phyloP scores from a whole-genome alignment of 106 monocot genomes.

The Allium fistulosum region DNA sequence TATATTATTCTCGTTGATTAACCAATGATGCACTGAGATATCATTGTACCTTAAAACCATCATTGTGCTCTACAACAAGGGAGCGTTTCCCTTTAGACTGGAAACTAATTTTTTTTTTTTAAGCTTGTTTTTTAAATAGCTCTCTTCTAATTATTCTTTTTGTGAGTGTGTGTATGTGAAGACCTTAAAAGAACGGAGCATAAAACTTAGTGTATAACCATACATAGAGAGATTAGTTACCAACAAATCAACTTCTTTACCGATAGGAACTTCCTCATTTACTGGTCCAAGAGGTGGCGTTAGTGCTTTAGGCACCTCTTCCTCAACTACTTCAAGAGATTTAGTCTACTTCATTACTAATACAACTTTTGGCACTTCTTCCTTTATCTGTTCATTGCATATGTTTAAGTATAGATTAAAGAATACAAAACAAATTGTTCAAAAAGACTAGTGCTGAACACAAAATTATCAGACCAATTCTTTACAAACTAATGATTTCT shows the following conservation, averaged over 20 bases:
- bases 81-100: too few species aligned
- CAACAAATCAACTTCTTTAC: slow-evolving; percentile 4
- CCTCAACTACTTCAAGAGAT: neutral
- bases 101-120: too few species aligned
- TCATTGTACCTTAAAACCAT: too few species aligned
- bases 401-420: neutral
- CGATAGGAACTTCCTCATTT: neutral
- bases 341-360: slow-evolving; percentile 4
- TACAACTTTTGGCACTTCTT: slow-evolving; percentile 10
- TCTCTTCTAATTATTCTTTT: too few species aligned
- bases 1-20: too few species aligned
- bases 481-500: slow-evolving; percentile 41
- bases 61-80: too few species aligned
- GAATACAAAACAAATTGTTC: neutral
- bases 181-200: neutral
- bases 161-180: too few species aligned
- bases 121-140: too few species aligned
- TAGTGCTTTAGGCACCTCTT: slow-evolving; percentile 1
- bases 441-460: neutral
- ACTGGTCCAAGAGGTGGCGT: slow-evolving; percentile 7
- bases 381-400: slow-evolving; percentile 1
- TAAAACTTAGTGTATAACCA: slow-evolving; percentile 1
- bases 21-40: too few species aligned
- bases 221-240: neutral
- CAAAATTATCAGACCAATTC: slow-evolving; percentile 32